Conservation (phyloP, 805 yeast genomes). For the Blastobotrys americana region DNA sequence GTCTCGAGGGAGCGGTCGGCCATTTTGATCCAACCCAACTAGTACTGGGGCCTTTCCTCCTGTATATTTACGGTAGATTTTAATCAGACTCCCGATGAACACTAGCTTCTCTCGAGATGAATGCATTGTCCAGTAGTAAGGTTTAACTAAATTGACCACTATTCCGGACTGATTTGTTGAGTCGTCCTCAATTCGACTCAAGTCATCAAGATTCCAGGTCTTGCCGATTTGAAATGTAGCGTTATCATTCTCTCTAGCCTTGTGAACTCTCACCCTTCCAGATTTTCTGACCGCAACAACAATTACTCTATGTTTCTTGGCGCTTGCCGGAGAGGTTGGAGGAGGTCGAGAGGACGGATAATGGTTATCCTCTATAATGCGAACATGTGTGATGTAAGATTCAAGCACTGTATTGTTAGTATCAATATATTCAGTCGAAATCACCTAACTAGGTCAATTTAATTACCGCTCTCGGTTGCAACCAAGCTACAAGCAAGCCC, state of each 20-base stretch:
- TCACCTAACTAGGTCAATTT: background rate
- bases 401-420: slow-evolving; percentile 32
- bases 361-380: slow-evolving; percentile 65
- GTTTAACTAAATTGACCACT: slow-evolving; percentile 59
- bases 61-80: slow-evolving; percentile 48
- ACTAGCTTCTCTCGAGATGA: slow-evolving; percentile 51
- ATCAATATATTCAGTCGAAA: background rate
- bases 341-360: slow-evolving; percentile 69
- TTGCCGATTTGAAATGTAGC: slow-evolving; percentile 82
- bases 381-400: slow-evolving; percentile 67
- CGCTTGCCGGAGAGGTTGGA: slow-evolving; percentile 36
- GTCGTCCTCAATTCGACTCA: slow-evolving; percentile 51
- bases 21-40: slow-evolving; percentile 43
- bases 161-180: slow-evolving; percentile 27
- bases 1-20: background rate
- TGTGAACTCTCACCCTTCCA: slow-evolving; percentile 68
- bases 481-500: no score
- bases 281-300: slow-evolving; percentile 54
- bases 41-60: slow-evolving; percentile 49
- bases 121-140: slow-evolving; percentile 75
- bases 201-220: slow-evolving; percentile 79
- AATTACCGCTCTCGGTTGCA: no score
- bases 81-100: slow-evolving; percentile 47
- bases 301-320: slow-evolving; percentile 41
- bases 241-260: slow-evolving; percentile 74